phyloP scores from a whole-genome alignment of 2,329 filamentous ascomycete genomes.

The Pestalotiopsis sp. region DNA sequence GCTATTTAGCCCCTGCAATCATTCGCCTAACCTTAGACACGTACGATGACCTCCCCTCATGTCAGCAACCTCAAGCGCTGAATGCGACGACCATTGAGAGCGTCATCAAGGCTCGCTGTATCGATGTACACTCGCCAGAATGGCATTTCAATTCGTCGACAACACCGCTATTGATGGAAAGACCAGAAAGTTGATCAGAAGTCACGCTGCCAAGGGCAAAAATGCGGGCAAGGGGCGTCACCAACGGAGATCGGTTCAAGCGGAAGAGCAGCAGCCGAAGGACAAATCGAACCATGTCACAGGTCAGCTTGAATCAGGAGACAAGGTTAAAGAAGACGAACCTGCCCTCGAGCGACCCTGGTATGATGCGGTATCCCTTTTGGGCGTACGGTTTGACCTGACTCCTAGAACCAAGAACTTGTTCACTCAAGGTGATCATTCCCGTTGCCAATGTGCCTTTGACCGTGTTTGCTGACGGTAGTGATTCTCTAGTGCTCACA shows the following conservation, averaged over 20 bases:
- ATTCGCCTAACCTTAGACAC: too few relatives aligned
- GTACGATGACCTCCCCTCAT: too few relatives aligned
- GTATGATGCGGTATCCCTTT: background rate
- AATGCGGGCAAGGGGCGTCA: slow-evolving; percentile 14
- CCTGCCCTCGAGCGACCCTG: background rate
- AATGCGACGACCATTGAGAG: background rate
- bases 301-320: background rate
- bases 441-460: background rate
- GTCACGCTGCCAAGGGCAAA: slow-evolving; percentile 23
- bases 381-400: background rate
- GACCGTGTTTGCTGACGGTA: background rate
- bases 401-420: background rate
- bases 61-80: too few relatives aligned
- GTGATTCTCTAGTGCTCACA: background rate
- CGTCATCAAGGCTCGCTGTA: background rate
- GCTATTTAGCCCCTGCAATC: too few relatives aligned
- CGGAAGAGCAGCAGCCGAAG: background rate
- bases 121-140: background rate
- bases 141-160: slow-evolving; percentile 21
- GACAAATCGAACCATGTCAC: background rate
- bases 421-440: background rate
- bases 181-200: slow-evolving; percentile 20
- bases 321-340: background rate
- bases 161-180: slow-evolving; percentile 15
- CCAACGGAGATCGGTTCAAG: background rate